Percentiles rank a stretch among this genome's conserved stretches.
Conservation (phyloP, 371 early-diverging fungal genomes). For the Rhizopus delemar region DNA sequence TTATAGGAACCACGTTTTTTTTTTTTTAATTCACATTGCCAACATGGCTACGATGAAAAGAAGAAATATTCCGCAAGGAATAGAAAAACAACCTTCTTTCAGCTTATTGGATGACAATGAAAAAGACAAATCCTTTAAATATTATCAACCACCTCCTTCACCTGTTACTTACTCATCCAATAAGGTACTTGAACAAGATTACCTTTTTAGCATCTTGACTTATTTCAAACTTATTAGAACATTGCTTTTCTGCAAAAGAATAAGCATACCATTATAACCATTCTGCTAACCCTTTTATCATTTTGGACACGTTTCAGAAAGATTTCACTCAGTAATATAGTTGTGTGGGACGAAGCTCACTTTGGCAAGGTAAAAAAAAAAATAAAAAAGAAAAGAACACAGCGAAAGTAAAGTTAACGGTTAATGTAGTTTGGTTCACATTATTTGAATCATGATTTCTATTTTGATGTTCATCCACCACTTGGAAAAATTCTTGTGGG, state of each 20-base stretch:
- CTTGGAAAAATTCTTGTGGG: constrained; percentile 98
- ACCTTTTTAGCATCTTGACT: background rate
- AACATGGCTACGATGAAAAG: constrained; percentile 45
- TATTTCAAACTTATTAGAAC: constrained; percentile 26
- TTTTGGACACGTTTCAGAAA: constrained; percentile 82
- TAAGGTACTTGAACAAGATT: constrained; percentile 26
- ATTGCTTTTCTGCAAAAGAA: constrained; percentile 56
- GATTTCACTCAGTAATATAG: constrained; percentile 72
- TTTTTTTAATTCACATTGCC: constrained; percentile 6
- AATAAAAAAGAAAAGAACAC: too few relatives aligned
- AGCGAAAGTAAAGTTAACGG: too few relatives aligned
- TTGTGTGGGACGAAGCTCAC: constrained; percentile 91
- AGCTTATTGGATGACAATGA: constrained; percentile 4
- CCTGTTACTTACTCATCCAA: constrained; percentile 32
- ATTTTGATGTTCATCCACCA: constrained; percentile 99
- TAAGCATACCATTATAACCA: constrained; percentile 54
- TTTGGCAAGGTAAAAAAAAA: constrained; percentile 73
- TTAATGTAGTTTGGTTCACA: constrained; percentile 87
- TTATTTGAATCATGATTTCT: constrained; percentile 92
- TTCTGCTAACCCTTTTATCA: constrained; percentile 61
- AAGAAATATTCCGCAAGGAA: constrained; percentile 34
- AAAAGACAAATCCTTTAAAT: constrained; percentile 29
- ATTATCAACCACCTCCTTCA: constrained; percentile 19
- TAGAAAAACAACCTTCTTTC: constrained; percentile 17
- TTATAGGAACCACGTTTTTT: background rate